A percentile compares a stretch with the other conserved stretches of the same genome.
These are phyloP conservation scores for Plectosphaerella plurivora DNA, from an alignment of 2,329 filamentous ascomycete genomes.

Conservation along the genomic window DNA sequence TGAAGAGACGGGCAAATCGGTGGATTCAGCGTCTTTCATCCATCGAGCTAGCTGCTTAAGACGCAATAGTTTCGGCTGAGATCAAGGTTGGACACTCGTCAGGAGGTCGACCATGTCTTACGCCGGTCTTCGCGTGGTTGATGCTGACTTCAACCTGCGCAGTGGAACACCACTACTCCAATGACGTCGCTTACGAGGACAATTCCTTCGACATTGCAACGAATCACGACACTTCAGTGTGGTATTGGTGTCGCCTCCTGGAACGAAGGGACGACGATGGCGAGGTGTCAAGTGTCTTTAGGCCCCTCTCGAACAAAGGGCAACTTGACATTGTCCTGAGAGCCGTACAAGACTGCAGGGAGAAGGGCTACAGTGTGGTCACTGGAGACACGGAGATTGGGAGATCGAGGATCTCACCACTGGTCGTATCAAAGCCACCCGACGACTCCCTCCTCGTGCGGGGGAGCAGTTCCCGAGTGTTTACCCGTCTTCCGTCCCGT, in stretches of 20 bases:
- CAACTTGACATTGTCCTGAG: conserved; percentile 55
- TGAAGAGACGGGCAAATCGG: too few relatives aligned
- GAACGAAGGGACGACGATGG: conserved; percentile 31
- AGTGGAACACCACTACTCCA: conserved; percentile 32
- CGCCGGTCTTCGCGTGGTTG: conserved; percentile 15
- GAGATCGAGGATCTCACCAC: conserved; percentile 53
- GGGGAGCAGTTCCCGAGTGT: conserved; percentile 41
- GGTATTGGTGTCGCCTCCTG: conserved; percentile 47
- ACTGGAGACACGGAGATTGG: conserved; percentile 10
- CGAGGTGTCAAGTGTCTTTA: conserved; percentile 27
- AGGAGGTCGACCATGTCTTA: conserved; percentile 31
- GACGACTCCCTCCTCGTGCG: conserved; percentile 50
- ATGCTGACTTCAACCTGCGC: neutral
- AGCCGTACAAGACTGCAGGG: conserved; percentile 29
- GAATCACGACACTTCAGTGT: conserved; percentile 31
- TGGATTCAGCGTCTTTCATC: too few relatives aligned
- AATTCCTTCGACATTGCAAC: conserved; percentile 33
- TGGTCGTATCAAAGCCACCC: conserved; percentile 55
- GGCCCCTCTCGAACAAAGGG: conserved; percentile 60
- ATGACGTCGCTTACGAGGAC: conserved; percentile 43
- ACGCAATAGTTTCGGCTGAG: conserved; percentile 22
- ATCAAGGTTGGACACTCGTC: conserved; percentile 32
- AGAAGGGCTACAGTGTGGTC: conserved; percentile 29
- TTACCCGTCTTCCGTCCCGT: neutral
- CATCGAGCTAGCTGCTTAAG: too few relatives aligned